Evolutionary conservation across 2,329 filamentous ascomycete genomes (phyloP).

Genomic region (Phoma herbarum): DNA sequence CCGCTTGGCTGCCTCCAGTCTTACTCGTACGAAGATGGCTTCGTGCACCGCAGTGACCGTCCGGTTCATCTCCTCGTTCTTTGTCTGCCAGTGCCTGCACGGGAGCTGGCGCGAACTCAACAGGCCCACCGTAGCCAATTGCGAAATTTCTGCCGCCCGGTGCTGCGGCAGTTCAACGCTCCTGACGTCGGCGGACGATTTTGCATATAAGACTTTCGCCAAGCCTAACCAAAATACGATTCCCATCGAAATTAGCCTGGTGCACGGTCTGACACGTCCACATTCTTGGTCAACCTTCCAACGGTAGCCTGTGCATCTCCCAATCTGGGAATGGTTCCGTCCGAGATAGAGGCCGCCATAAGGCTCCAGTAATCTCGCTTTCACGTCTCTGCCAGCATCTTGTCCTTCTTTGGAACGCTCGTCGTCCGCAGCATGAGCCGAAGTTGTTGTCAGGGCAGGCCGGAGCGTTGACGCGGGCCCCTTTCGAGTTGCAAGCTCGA

Average conservation of each 20-base stretch:
- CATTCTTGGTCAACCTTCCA: constrained; percentile 27
- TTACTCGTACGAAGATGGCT: constrained; percentile 2
- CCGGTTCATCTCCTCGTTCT: constrained; percentile 4
- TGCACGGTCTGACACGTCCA: constrained; percentile 34
- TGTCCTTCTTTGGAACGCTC: constrained; percentile 14
- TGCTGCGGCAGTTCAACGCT: constrained; percentile 29
- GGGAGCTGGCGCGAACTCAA: constrained; percentile 29
- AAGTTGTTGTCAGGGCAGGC: constrained; percentile 7
- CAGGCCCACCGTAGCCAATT: constrained; percentile 29
- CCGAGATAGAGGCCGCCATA: constrained; percentile 26
- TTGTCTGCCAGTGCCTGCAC: constrained; percentile 11
- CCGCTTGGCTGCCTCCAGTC: constrained; percentile 6
- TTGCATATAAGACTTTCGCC: constrained; percentile 20
- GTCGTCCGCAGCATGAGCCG: constrained; percentile 6
- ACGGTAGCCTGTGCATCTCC: constrained; percentile 35
- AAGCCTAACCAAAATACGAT: constrained; percentile 28
- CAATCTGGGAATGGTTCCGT: constrained; percentile 21
- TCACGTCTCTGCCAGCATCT: constrained; percentile 18
- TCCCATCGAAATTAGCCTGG: constrained; percentile 26
- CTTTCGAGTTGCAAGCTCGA: constrained; percentile 19
- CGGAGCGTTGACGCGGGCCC: constrained; percentile 13
- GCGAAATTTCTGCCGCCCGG: constrained; percentile 17
- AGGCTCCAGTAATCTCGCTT: constrained; percentile 26
- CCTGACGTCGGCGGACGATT: constrained; percentile 39
- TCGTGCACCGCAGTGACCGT: constrained; percentile 1